Percentiles rank a stretch among this genome's conserved stretches.
phyloP scores from a whole-genome alignment of 257 asterid species.

The Hygrophila difformis region DNA sequence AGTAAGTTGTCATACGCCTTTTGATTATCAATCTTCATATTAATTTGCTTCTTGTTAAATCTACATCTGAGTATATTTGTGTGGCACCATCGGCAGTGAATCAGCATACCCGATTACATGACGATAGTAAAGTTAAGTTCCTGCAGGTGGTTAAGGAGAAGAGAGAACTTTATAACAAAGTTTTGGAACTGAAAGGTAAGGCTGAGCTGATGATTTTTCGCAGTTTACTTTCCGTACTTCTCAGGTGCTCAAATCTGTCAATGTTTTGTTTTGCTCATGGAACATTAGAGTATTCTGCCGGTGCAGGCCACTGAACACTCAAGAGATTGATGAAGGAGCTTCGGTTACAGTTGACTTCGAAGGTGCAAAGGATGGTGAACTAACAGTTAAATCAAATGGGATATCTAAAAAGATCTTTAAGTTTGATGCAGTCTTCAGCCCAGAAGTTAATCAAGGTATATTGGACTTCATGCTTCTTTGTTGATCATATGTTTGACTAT shows the following conservation, averaged over 20 bases:
- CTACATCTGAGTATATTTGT: not conserved
- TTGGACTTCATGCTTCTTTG: not conserved
- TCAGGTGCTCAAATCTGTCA: constrained; percentile 12
- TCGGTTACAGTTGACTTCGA: constrained; percentile 68
- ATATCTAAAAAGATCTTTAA: constrained; percentile 51
- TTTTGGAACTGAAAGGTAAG: constrained; percentile 82
- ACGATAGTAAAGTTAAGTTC: constrained; percentile 59
- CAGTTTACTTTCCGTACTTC: not conserved
- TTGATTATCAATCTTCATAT: constrained; percentile 6
- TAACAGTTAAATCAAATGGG: constrained; percentile 65
- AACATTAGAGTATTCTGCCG: constrained; percentile 96
- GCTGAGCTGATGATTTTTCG: not conserved
- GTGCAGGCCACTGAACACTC: constrained; percentile 79
- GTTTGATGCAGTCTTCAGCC: constrained; percentile 77
- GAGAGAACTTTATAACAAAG: constrained; percentile 82
- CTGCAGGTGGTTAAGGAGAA: constrained; percentile 60
- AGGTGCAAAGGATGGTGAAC: constrained; percentile 80
- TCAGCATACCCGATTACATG: constrained; percentile 44
- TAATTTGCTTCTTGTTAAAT: not conserved
- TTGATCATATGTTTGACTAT: constrained; percentile 2
- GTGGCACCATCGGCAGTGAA: constrained; percentile 34
- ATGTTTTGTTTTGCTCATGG: constrained; percentile 44
- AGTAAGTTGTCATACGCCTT: constrained; percentile 26
- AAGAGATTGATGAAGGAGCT: constrained; percentile 63
- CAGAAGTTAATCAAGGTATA: constrained; percentile 77